Evolutionary conservation across 768 basidiomycete species (phyloP).

Genomic region (Dioszegia crocea): DNA sequence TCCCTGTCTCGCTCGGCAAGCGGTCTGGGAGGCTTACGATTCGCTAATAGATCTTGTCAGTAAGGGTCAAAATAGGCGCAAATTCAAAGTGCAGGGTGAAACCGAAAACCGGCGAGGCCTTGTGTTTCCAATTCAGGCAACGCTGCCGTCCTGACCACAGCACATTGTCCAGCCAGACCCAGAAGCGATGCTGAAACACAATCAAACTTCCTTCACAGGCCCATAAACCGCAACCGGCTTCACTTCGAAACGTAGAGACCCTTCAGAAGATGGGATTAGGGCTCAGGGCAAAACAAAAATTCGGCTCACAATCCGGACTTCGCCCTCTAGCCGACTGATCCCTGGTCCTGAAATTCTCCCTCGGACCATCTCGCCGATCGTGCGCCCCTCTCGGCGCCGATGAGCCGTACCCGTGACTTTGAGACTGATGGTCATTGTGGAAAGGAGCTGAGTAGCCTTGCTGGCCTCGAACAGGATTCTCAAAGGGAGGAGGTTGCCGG

Average conservation of each 20-base stretch:
- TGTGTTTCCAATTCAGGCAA: no score
- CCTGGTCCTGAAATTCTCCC: conserved; percentile 54
- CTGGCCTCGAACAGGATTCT: neutral
- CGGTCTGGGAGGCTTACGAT: neutral
- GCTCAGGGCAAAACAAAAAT: neutral
- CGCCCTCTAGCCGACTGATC: conserved; percentile 36
- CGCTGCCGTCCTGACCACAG: no score
- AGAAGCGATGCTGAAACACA: no score
- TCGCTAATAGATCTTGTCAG: neutral
- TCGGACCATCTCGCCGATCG: conserved; percentile 64
- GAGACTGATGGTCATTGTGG: neutral
- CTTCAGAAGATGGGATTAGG: no score
- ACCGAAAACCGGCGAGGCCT: no score
- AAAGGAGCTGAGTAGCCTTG: neutral
- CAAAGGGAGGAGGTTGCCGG: neutral
- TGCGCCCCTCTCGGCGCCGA: neutral
- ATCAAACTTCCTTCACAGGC: no score
- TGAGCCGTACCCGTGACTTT: neutral
- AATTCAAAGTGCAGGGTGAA: neutral
- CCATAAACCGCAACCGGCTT: no score
- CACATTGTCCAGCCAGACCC: no score
- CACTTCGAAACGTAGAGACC: no score
- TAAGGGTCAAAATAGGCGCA: neutral
- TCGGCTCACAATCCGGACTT: conserved; percentile 31
- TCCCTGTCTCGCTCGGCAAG: conserved; percentile 66